Evolutionary conservation across 805 yeast genomes (phyloP), one percentile per base, ranked within the genome.

Genomic region (Teunomyces panamensis): DNA sequence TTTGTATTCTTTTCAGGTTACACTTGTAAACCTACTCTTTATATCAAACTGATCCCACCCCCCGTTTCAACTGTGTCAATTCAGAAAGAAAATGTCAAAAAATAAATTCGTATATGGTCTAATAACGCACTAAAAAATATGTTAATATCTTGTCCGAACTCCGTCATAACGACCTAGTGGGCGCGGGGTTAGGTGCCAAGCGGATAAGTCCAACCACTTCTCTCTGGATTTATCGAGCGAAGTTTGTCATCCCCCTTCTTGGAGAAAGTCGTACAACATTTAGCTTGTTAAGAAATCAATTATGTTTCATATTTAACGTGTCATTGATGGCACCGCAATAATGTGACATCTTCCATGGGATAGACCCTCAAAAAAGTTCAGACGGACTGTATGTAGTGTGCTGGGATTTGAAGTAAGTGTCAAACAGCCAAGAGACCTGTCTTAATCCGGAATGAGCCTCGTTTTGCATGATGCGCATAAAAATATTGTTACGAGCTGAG

Each of bases 341-440:
- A 32, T 32, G 34, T 32, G 34, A 32, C 34, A 32, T 13, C 11
- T 32, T 5, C 17, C 10, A 32, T 7, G 14, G 17, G 17, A 7
- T 16, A 13, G 16, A 13, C 34, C 16, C 34, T 29, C 11, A 13
- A 16, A 17, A 14, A 32, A 32, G 5, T n/a, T 13, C 14, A 1
- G 4, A 9, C 17, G 34, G 34, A 32, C 41, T 37, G 41, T 26
- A 37, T 37, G 41, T 26, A 26, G n/a, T 32, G 9, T 30, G 7
- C 30, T 37, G 30, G 20, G 29, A 26, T 37, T 26, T 37, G 41
- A 37, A 37, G 27, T 37, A n/a, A 37, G 41, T 37, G 41, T 37
- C 41, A 37, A 37, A 37, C 29, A 37, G 41, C 41, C 41, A 37
- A 37, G 41, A 37, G 30, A 37, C 41, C 41, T 26, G 28, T 37